A percentile compares a stretch with the other conserved stretches of the same genome.
phyloP scores from a whole-genome alignment of 2,329 filamentous ascomycete genomes.

The Fusarium fracticaudum region DNA sequence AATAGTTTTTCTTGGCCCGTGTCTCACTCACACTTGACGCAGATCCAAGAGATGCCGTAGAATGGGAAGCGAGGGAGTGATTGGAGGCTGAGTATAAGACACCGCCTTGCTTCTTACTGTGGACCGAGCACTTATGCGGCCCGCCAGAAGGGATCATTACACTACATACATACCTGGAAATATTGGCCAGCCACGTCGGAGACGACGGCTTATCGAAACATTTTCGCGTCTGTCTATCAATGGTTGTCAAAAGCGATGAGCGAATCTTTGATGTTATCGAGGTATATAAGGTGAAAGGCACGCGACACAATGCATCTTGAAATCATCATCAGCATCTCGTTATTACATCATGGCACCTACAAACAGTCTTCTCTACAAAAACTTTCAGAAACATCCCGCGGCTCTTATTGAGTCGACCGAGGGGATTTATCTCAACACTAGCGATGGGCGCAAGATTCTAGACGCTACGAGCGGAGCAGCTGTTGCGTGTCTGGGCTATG shows the following conservation, averaged over 20 bases:
- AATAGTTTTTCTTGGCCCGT: neutral
- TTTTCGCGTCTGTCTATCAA: neutral
- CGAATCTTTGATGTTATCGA: neutral
- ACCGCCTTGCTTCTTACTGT: neutral
- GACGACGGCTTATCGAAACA: neutral
- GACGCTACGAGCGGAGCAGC: slow-evolving; percentile 40
- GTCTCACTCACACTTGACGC: neutral
- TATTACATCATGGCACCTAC: slow-evolving; percentile 21
- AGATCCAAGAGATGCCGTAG: neutral
- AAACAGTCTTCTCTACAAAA: slow-evolving; percentile 40
- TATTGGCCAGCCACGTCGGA: neutral
- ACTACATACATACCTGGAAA: neutral
- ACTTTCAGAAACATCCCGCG: slow-evolving; percentile 37
- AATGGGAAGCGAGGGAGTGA: neutral
- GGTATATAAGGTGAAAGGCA: slow-evolving; percentile 13
- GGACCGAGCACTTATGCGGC: neutral
- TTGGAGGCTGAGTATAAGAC: neutral
- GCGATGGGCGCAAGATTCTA: slow-evolving; percentile 35
- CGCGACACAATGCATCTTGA: accelerated
- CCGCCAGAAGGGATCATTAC: neutral
- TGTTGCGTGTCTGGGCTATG: slow-evolving; percentile 37
- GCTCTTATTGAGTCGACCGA: slow-evolving; percentile 30
- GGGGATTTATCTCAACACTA: slow-evolving; percentile 33
- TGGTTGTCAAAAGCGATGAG: neutral
- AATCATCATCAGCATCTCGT: neutral